Evolutionary conservation across 2,329 filamentous ascomycete species (phyloP), one percentile per base, ranked within the genome.

Genomic region (Venturia asperata): DNA sequence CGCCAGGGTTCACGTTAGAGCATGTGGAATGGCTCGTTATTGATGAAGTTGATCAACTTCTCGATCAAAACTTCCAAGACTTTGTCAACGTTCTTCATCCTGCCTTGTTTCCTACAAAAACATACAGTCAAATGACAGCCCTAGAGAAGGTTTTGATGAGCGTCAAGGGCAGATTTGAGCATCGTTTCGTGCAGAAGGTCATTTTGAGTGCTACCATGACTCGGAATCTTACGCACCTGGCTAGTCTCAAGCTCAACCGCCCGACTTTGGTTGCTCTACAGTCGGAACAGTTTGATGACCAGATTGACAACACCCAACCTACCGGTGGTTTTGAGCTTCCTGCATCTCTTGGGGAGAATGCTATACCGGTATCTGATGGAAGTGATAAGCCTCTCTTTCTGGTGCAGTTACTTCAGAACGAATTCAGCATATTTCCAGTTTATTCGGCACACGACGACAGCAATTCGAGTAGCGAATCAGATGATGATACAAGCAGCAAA

Each of bases 201-300:
- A 83, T 97, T 63, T 82, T 97, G 3, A 96, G 91, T 74, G 94
- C 93, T 6, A 97, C 93, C 0, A 91, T 97, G 85, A 96, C 92
- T 1, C 84, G 87, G 66, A 92, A 97, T 72, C 79, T 96, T 61
- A 90, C 89, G 43, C 87, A 94, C 67, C 79, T 97, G 24, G 88
- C 85, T 65, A 87, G 86, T 0, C 76, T 97, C 45, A 88, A 84
- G 67, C 80, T 97, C 39, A 80, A 82, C 37, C 82, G 89, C 63
- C 93, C 94, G 3, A 88, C 84, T 66, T 78, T 97, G 60, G 83
- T 97, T 0, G 83, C 91, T 0, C 82, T 96, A 17, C 88, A 34
- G 13, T 74, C 76, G 11, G 70, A 73, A 17, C 68, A 70, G 42
- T 68, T 66, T 37, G 71, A 75, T 19, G 67, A 68, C 19, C 66